Conservation (phyloP, 169 alveolate genomes). For the Plasmodium fragile region DNA sequence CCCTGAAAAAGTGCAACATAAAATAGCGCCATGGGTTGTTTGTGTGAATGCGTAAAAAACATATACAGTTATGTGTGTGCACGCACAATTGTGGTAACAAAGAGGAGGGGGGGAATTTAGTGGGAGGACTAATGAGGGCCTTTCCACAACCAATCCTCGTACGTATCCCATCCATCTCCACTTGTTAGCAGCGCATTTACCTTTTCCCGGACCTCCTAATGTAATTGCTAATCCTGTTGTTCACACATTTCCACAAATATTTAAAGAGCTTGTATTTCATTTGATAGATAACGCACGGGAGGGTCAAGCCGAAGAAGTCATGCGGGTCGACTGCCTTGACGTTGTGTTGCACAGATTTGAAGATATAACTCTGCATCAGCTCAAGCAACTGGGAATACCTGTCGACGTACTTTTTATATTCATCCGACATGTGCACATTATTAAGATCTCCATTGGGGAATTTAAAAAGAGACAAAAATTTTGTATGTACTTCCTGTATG, state of each 20-base stretch:
- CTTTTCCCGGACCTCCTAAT: conserved; percentile 14
- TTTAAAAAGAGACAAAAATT: conserved; percentile 43
- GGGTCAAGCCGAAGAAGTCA: conserved; percentile 60
- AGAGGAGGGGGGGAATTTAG: background rate
- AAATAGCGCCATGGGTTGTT: background rate
- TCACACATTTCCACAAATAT: conserved; percentile 36
- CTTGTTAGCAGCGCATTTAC: background rate
- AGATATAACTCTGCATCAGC: conserved; percentile 23
- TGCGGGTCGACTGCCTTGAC: conserved; percentile 24
- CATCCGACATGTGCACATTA: conserved; percentile 7
- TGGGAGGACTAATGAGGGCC: background rate
- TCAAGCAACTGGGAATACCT: conserved; percentile 24
- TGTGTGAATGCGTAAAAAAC: background rate
- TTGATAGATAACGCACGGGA: conserved; percentile 66
- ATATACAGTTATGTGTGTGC: background rate
- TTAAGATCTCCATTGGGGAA: background rate
- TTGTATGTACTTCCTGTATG: conserved; percentile 25
- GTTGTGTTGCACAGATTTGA: conserved; percentile 38
- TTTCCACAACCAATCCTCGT: background rate
- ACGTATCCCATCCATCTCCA: background rate
- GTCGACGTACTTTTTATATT: conserved; percentile 14
- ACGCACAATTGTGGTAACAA: background rate
- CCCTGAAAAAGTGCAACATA: conserved; percentile 9
- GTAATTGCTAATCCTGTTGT: conserved; percentile 7
- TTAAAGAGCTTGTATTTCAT: conserved; percentile 59